Percentiles rank a stretch among this genome's conserved stretches.
phyloP scores from a whole-genome alignment of 805 yeast species.

The Yamadazyma insecticola region DNA sequence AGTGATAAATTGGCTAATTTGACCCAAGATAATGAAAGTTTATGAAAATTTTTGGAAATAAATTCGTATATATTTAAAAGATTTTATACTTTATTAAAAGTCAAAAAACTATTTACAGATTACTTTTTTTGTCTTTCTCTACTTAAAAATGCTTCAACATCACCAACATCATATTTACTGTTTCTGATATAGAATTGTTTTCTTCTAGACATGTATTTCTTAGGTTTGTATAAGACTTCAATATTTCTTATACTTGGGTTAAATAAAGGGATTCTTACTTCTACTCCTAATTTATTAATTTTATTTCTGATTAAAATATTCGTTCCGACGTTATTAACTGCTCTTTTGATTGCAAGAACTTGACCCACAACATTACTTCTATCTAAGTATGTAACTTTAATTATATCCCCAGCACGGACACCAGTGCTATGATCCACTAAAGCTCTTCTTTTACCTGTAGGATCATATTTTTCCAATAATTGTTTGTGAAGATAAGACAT shows the following conservation, averaged over 20 bases:
- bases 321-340: conserved; percentile 57
- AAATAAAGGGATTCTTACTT: conserved; percentile 72
- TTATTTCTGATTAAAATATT: conserved; percentile 81
- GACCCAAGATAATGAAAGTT: no score
- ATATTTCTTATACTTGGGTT: conserved; percentile 74
- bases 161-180: conserved; percentile 70
- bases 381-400: conserved; percentile 66
- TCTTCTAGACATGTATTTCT: conserved; percentile 65
- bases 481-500: conserved; percentile 45
- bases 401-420: conserved; percentile 76
- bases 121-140: conserved; percentile 13
- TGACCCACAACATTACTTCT: conserved; percentile 73
- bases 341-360: conserved; percentile 69
- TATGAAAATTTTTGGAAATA: no score
- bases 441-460: conserved; percentile 47
- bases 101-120: conserved; percentile 1
- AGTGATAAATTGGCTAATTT: conserved; percentile 15
- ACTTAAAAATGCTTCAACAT: conserved; percentile 44
- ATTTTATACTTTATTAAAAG: no score
- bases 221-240: conserved; percentile 74
- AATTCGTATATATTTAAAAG: no score
- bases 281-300: conserved; percentile 79
- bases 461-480: conserved; percentile 60
- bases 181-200: conserved; percentile 90
- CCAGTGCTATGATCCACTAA: conserved; percentile 26